phyloP scores from a whole-genome alignment of 2,329 filamentous ascomycete species.

The Taxawa tesnikishii region DNA sequence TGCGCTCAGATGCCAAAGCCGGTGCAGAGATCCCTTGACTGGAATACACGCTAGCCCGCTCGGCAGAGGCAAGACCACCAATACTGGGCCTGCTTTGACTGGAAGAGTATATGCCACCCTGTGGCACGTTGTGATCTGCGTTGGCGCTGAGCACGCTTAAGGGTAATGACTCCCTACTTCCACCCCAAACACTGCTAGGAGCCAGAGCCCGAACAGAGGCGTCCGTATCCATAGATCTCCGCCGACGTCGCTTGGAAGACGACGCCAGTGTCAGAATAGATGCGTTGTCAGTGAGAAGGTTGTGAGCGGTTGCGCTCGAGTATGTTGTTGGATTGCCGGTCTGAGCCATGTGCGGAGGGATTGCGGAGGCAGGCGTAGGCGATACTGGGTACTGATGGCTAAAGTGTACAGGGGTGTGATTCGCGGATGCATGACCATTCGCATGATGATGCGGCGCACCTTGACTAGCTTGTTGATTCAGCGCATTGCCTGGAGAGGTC shows the following conservation, averaged over 20 bases:
- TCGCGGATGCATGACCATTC: conserved; percentile 5
- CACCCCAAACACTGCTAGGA: conserved; percentile 70
- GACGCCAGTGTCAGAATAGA: conserved; percentile 77
- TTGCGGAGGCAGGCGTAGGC: conserved; percentile 44
- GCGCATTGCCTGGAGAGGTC: conserved; percentile 43
- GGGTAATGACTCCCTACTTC: conserved; percentile 67
- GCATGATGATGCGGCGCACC: conserved; percentile 11
- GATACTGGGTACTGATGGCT: conserved; percentile 45
- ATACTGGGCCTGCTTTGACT: conserved; percentile 40
- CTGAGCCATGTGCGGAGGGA: conserved; percentile 54
- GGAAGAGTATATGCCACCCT: conserved; percentile 34
- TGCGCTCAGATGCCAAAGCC: conserved; percentile 60
- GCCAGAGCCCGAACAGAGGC: conserved; percentile 76
- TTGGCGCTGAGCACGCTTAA: conserved; percentile 67
- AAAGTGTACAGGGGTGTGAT: conserved; percentile 34
- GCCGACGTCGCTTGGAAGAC: conserved; percentile 64
- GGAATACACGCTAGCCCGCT: conserved; percentile 66
- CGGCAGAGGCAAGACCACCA: conserved; percentile 43
- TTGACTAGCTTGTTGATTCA: conserved; percentile 20
- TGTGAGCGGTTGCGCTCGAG: conserved; percentile 66
- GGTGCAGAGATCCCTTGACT: conserved; percentile 34
- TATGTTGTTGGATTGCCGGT: conserved; percentile 56
- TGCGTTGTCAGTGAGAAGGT: conserved; percentile 71
- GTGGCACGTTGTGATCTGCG: conserved; percentile 38
- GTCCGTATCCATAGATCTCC: conserved; percentile 73